phyloP scores from a whole-genome alignment of 768 basidiomycete species.

The Podaxis sp. region DNA sequence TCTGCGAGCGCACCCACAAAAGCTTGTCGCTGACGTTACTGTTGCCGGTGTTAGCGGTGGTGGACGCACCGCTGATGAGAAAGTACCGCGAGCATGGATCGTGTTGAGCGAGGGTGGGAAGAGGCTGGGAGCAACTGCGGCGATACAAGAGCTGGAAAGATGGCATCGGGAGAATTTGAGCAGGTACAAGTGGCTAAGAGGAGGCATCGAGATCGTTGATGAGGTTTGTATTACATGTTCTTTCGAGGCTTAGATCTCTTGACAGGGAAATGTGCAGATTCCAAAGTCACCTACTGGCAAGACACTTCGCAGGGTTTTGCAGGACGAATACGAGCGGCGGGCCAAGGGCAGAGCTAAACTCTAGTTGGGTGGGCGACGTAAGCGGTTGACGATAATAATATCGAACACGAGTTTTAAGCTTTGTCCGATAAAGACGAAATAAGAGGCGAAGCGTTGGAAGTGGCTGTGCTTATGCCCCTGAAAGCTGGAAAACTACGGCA shows the following conservation, averaged over 20 bases:
- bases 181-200: constrained; percentile 73
- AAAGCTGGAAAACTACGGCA: not conserved
- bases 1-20: constrained; percentile 58
- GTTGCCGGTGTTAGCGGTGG: constrained; percentile 76
- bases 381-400: not conserved
- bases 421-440: no score
- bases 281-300: constrained; percentile 79
- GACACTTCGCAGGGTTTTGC: constrained; percentile 58
- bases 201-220: constrained; percentile 64
- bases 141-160: constrained; percentile 46
- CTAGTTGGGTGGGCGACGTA: constrained; percentile 24
- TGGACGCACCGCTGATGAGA: constrained; percentile 68
- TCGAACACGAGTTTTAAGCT: no score
- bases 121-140: constrained; percentile 40
- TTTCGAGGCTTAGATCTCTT: not conserved
- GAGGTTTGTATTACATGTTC: constrained; percentile 45
- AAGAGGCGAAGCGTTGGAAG: not conserved
- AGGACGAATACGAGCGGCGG: constrained; percentile 53
- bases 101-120: constrained; percentile 60
- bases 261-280: constrained; percentile 41
- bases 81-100: constrained; percentile 75
- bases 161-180: constrained; percentile 67
- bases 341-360: constrained; percentile 26
- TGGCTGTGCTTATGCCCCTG: not conserved
- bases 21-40: constrained; percentile 59